Evolutionary conservation across 176 grass and related monocot species (phyloP).

Genomic region (Avena insularis): DNA sequence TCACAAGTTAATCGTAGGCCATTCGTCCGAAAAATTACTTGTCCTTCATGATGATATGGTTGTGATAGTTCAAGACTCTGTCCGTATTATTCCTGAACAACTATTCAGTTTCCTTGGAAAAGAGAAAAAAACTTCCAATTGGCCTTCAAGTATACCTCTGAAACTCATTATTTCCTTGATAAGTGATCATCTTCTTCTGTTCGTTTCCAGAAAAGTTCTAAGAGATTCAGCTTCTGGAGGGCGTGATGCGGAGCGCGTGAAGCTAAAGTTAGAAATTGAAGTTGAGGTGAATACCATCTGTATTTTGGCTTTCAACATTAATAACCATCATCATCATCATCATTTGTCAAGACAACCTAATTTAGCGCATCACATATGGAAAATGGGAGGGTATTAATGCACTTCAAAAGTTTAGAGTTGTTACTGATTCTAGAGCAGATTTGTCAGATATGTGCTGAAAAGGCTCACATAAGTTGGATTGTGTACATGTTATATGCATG

Average conservation of each 20-base stretch:
- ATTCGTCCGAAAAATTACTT: too few relatives aligned
- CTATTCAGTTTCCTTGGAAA: neutral
- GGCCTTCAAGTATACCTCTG: neutral
- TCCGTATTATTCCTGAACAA: neutral
- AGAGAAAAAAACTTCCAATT: neutral
- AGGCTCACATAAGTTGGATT: neutral
- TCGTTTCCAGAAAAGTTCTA: slow-evolving; percentile 74
- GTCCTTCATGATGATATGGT: neutral
- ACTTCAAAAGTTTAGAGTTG: neutral
- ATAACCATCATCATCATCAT: neutral
- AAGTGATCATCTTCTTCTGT: slow-evolving; percentile 18
- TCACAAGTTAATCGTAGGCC: neutral
- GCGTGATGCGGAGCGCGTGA: slow-evolving; percentile 83
- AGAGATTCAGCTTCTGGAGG: slow-evolving; percentile 77
- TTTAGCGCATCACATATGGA: neutral
- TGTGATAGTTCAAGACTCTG: neutral
- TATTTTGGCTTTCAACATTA: neutral
- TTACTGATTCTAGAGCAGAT: neutral
- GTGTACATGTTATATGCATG: neutral
- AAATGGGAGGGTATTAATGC: neutral
- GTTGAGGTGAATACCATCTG: slow-evolving; percentile 65
- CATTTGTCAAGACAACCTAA: neutral
- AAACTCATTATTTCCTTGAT: slow-evolving; percentile 3
- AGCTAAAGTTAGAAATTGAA: slow-evolving; percentile 85
- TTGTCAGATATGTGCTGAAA: neutral